phyloP scores from a whole-genome alignment of 768 basidiomycete species.

The Auricularia sp. region DNA sequence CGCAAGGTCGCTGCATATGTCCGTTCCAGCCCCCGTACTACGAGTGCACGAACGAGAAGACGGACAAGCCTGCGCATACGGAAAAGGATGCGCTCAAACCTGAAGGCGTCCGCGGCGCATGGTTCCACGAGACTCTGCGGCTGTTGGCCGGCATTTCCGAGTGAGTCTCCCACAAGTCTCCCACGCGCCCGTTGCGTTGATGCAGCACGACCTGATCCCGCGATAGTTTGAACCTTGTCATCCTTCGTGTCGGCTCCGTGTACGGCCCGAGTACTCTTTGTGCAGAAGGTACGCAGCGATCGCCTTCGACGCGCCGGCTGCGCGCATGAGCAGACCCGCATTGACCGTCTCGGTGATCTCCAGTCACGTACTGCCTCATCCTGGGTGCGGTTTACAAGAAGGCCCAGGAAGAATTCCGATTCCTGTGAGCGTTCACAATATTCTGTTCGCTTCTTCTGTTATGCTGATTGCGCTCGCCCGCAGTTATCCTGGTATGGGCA shows the following conservation, averaged over 20 bases:
- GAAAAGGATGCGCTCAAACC: conserved; percentile 74
- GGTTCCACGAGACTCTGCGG: conserved; percentile 84
- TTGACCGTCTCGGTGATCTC: not conserved
- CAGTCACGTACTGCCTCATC: conserved; percentile 62
- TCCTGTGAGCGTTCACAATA: conserved; percentile 40
- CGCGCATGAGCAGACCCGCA: not conserved
- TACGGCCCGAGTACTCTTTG: conserved; percentile 74
- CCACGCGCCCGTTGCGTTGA: not conserved
- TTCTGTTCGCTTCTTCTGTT: conserved; percentile 2
- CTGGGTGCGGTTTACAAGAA: conserved; percentile 75
- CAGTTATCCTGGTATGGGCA: conserved; percentile 1
- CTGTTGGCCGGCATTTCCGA: conserved; percentile 62
- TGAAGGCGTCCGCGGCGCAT: conserved; percentile 54
- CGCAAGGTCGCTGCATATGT: conserved; percentile 71
- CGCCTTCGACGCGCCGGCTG: not conserved
- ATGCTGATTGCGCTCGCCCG: conserved; percentile 6
- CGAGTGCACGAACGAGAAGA: conserved; percentile 53
- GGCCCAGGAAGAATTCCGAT: conserved; percentile 77
- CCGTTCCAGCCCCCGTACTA: conserved; percentile 72
- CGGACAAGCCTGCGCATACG: conserved; percentile 29
- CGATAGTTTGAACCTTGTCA: conserved; percentile 65
- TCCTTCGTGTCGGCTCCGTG: conserved; percentile 61
- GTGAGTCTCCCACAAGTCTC: conserved; percentile 24
- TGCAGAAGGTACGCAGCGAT: conserved; percentile 40
- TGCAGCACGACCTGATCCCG: conserved; percentile 1